Percentiles rank a stretch among this genome's conserved stretches.
phyloP scores from a whole-genome alignment of 108 stramenopile genomes.

The Chaetoceros muelleri region DNA sequence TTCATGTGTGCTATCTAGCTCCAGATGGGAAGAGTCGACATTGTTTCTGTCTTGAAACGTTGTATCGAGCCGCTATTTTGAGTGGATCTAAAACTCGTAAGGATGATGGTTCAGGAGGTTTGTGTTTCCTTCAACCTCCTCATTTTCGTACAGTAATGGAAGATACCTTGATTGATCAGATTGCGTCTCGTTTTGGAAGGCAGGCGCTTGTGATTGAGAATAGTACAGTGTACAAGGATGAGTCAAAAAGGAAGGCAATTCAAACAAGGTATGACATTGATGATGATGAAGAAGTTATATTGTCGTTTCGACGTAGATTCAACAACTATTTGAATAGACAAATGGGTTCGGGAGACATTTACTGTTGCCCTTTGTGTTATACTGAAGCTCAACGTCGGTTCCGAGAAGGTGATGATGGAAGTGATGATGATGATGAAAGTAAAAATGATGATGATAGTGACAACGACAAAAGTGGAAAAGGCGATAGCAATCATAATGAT shows the following conservation, averaged over 20 bases:
- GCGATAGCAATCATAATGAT: constrained; percentile 11
- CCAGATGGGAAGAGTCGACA: constrained; percentile 49
- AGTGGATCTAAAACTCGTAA: constrained; percentile 10
- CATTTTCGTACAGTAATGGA: constrained; percentile 71
- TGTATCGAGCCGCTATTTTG: constrained; percentile 27
- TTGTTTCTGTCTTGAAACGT: constrained; percentile 74
- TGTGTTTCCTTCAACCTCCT: constrained; percentile 68
- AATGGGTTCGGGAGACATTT: constrained; percentile 65
- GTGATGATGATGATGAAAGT: constrained; percentile 24
- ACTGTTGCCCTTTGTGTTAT: constrained; percentile 73
- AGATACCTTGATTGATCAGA: constrained; percentile 71
- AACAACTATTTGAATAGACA: constrained; percentile 33
- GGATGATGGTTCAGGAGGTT: background rate
- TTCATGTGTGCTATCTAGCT: constrained; percentile 59
- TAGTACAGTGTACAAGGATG: constrained; percentile 45
- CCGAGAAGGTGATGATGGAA: constrained; percentile 11
- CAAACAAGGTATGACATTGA: background rate
- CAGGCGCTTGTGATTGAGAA: constrained; percentile 45
- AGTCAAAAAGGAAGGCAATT: constrained; percentile 8
- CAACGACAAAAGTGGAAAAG: constrained; percentile 8
- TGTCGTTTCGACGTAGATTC: constrained; percentile 32
- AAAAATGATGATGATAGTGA: constrained; percentile 19
- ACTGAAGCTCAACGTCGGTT: constrained; percentile 35
- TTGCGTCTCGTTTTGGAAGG: constrained; percentile 64
- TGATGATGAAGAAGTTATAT: background rate